These are phyloP conservation scores for Eucalyptus marginata DNA, from an alignment of 345 rosid genomes.

Conservation along the genomic window DNA sequence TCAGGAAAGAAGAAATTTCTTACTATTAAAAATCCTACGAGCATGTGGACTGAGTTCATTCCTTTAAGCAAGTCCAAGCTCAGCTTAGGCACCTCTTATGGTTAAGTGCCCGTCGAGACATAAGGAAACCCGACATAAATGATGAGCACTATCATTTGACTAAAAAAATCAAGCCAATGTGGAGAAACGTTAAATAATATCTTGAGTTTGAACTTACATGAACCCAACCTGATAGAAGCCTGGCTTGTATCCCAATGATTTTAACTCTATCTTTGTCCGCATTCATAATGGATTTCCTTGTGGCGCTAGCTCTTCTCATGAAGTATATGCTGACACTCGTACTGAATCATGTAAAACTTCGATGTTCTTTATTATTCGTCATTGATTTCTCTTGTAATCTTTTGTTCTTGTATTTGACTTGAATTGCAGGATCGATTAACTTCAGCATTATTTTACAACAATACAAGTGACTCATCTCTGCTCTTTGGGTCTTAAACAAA, in stretches of 20 bases:
- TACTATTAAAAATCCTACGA: background rate
- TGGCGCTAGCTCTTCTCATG: background rate
- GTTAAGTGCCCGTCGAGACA: background rate
- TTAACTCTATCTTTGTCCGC: background rate
- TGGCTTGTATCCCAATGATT: background rate
- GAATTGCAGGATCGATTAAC: background rate
- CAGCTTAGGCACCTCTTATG: background rate
- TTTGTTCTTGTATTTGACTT: background rate
- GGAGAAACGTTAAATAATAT: background rate
- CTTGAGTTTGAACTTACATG: background rate
- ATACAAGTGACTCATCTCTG: background rate
- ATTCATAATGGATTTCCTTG: background rate
- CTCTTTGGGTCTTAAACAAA: background rate
- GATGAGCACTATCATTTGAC: background rate
- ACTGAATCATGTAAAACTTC: background rate
- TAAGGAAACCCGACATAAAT: background rate
- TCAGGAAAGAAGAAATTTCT: background rate
- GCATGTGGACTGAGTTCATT: background rate
- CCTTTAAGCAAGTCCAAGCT: background rate
- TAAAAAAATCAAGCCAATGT: background rate
- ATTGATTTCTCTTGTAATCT: background rate
- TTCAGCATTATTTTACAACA: background rate
- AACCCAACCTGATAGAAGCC: background rate
- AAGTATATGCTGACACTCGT: accelerated
- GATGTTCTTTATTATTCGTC: background rate